These are phyloP conservation scores for Dujonia santamariae DNA, from an alignment of 1,139 yeast genomes.

Conservation along the genomic window DNA sequence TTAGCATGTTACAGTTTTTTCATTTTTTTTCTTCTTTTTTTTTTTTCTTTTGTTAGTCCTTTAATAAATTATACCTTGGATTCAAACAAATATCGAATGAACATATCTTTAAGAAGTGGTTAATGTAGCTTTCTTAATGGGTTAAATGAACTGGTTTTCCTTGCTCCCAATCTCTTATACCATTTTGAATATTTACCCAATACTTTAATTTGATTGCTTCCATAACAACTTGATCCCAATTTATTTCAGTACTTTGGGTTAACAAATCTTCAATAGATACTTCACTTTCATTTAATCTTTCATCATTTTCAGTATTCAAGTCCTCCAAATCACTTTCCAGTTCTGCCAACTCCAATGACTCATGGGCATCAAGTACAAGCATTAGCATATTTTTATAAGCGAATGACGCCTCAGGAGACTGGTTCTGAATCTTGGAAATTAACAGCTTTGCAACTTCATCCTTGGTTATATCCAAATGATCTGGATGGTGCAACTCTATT, in stretches of 20 bases:
- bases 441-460: slow-evolving; percentile 38
- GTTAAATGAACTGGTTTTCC: slow-evolving; percentile 64
- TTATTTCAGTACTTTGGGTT: slow-evolving; percentile 11
- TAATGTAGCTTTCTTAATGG: slow-evolving; percentile 42
- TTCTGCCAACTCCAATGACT: slow-evolving; percentile 62
- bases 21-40: too few species aligned
- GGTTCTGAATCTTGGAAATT: slow-evolving; percentile 31
- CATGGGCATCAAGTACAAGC: slow-evolving; percentile 81
- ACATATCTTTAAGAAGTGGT: too few species aligned
- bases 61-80: too few species aligned
- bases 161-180: slow-evolving; percentile 75
- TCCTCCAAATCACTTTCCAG: slow-evolving; percentile 54
- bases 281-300: slow-evolving; percentile 44
- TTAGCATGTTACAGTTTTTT: too few species aligned
- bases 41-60: too few species aligned
- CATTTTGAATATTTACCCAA: slow-evolving; percentile 76
- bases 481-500: slow-evolving; percentile 35
- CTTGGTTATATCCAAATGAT: slow-evolving; percentile 36
- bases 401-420: slow-evolving; percentile 27
- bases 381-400: slow-evolving; percentile 59
- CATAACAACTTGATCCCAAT: slow-evolving; percentile 57
- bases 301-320: slow-evolving; percentile 54
- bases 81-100: too few species aligned
- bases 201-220: slow-evolving; percentile 75
- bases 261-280: slow-evolving; percentile 26